Evolutionary conservation across 139 green algal species (phyloP).

Genomic region (Asterochloris erici): DNA sequence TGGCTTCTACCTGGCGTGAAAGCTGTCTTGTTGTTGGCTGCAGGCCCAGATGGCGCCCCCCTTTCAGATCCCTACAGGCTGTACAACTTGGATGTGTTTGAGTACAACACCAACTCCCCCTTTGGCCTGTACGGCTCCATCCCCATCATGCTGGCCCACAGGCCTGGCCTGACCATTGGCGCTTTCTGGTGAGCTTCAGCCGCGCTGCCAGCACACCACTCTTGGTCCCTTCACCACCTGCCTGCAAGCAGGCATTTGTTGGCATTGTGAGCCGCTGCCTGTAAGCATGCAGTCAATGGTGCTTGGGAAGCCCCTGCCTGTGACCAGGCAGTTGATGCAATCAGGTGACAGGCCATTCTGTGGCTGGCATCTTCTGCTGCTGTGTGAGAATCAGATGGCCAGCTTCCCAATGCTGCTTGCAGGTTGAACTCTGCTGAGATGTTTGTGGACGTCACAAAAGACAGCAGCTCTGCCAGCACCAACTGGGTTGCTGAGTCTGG

Average conservation of each 20-base stretch:
- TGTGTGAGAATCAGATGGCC: no score
- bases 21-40: no score
- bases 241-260: not conserved
- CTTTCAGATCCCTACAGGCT: constrained; percentile 91
- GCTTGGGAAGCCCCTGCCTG: no score
- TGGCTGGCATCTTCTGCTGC: no score
- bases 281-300: no score
- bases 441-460: constrained; percentile 89
- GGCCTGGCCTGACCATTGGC: constrained; percentile 60
- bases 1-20: no score
- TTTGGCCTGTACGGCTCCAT: constrained; percentile 99
- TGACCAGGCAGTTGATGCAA: no score
- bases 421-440: constrained; percentile 97
- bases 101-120: constrained; percentile 85
- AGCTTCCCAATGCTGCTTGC: not conserved
- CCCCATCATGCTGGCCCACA: constrained; percentile 85
- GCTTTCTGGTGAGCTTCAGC: constrained; percentile 76
- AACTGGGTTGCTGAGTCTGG: constrained; percentile 96
- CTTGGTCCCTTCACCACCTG: no score
- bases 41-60: not conserved
- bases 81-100: constrained; percentile 99
- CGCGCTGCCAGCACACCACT: no score
- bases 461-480: constrained; percentile 35
- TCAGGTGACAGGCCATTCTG: no score
- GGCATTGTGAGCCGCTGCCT: not conserved